Evolutionary conservation across 805 yeast genomes (phyloP), one percentile per base, ranked within the genome.

Genomic region (Tanozyma kutaoensis): DNA sequence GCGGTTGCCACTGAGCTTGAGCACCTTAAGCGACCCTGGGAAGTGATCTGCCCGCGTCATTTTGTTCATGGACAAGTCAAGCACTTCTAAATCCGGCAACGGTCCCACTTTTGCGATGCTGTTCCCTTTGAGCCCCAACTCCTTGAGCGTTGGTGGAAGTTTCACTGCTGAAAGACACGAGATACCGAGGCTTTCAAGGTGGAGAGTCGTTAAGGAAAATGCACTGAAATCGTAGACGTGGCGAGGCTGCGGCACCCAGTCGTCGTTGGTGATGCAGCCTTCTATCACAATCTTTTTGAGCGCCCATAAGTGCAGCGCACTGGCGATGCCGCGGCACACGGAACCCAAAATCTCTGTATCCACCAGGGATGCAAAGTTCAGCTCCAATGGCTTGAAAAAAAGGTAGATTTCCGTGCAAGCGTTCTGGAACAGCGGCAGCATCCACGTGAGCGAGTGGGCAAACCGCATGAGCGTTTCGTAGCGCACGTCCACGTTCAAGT

Each of bases 41-140:
- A 27, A 22, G 8, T 15, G 8, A 16, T 14, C 8, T 13, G 15
- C 3, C 12, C 27, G 29, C n/a, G 15, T 16, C 9, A 31, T 15
- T 22, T 16, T 18, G 15, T 31, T 31, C 17, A 23, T 17, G 14
- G 34, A 31, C 11, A 31, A 15, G 15, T 31, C 31, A 15, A 31
- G 27, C 10, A 20, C 14, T 10, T 15, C 15, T 16, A 31, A 16
- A n/a, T 15, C 22, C 7, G 2, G 34, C 32, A n/a, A 31, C 12
- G 7, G 10, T 14, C 11, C 27, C 8, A 31, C 14, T 8, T 15
- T 11, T 10, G 16, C 20, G 16, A 31, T 25, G 12, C 19, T 15
- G 16, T 31, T 31, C 20, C 24, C 19, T 2, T 29, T 28, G 3
- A 31, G 14, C 19, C 23, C 20, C 7, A 31, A 23, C 15, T 28